phyloP scores from a whole-genome alignment of 352 stramenopile species.

The Phytopythium ostracodes region DNA sequence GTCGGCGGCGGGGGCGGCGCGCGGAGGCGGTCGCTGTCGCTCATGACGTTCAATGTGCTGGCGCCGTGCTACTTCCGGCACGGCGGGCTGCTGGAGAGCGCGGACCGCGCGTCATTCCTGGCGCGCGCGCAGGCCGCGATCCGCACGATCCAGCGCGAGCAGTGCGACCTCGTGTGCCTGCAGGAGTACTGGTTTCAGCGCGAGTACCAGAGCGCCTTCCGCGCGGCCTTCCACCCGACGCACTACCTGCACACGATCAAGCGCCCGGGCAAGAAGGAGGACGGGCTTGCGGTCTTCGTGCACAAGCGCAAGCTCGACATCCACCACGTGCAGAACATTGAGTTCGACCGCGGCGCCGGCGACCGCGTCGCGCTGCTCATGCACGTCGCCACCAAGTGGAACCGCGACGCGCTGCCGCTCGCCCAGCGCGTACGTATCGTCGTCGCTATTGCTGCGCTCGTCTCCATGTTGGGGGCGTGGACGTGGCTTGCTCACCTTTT shows the following conservation, averaged over 20 bases:
- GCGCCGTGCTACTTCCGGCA: conserved; percentile 87
- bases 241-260: conserved; percentile 78
- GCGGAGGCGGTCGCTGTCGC: conserved; percentile 43
- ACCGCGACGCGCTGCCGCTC: conserved; percentile 37
- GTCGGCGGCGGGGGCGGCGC: conserved; percentile 1
- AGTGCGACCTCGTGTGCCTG: conserved; percentile 74
- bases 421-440: conserved; percentile 35
- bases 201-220: conserved; percentile 72
- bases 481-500: neutral
- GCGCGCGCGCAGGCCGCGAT: conserved; percentile 68
- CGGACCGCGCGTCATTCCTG: conserved; percentile 56
- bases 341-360: conserved; percentile 64
- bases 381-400: conserved; percentile 82
- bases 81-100: conserved; percentile 66
- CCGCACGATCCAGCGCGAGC: conserved; percentile 62
- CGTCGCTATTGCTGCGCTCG: neutral
- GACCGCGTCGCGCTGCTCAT: conserved; percentile 82
- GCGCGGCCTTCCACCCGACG: conserved; percentile 47
- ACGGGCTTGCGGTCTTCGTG: conserved; percentile 78
- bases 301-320: conserved; percentile 74
- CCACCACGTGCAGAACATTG: conserved; percentile 73
- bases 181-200: conserved; percentile 86
- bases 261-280: conserved; percentile 71
- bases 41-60: conserved; percentile 88
- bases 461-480: neutral